These are phyloP conservation scores for Stagonosporopsis chrysanthemi DNA, from an alignment of 2,329 filamentous ascomycete species.

Conservation along the genomic window DNA sequence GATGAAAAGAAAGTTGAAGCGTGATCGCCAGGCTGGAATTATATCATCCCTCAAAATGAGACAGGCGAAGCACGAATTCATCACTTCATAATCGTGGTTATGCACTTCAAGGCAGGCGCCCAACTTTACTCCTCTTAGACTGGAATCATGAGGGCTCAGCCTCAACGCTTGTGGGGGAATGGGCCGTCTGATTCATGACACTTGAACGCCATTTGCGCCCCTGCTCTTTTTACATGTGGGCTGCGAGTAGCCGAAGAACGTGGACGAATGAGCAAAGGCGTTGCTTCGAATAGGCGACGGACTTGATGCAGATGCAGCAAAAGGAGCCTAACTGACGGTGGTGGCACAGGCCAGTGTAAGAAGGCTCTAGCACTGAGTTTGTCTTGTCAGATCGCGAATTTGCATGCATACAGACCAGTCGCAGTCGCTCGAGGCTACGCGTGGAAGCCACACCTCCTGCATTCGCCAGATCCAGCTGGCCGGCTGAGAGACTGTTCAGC, in stretches of 20 bases:
- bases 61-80: slow-evolving; percentile 28
- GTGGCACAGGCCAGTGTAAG: slow-evolving; percentile 35
- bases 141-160: slow-evolving; percentile 36
- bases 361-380: slow-evolving; percentile 15
- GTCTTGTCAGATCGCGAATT: slow-evolving; percentile 20
- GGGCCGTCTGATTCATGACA: slow-evolving; percentile 20
- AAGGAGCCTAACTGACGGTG: slow-evolving; percentile 26
- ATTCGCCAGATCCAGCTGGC: slow-evolving; percentile 26
- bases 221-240: slow-evolving; percentile 14
- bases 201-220: slow-evolving; percentile 24
- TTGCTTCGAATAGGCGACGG: slow-evolving; percentile 16
- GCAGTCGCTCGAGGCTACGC: slow-evolving; percentile 20
- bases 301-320: slow-evolving; percentile 19
- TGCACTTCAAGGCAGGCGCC: slow-evolving; percentile 33
- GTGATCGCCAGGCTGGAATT: slow-evolving; percentile 32
- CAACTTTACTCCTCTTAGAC: slow-evolving; percentile 32
- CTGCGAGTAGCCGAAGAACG: slow-evolving; percentile 16
- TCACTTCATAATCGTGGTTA: slow-evolving; percentile 24
- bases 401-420: slow-evolving; percentile 24
- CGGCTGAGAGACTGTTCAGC: slow-evolving; percentile 37
- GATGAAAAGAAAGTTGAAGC: slow-evolving; percentile 14
- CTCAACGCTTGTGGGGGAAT: slow-evolving; percentile 37
- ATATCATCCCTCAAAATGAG: slow-evolving; percentile 37
- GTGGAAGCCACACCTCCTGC: slow-evolving; percentile 30
- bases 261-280: slow-evolving; percentile 26